Percentiles rank a stretch among this genome's conserved stretches.
Conservation (phyloP, 345 rosid genomes). For the Geranium brycei region DNA sequence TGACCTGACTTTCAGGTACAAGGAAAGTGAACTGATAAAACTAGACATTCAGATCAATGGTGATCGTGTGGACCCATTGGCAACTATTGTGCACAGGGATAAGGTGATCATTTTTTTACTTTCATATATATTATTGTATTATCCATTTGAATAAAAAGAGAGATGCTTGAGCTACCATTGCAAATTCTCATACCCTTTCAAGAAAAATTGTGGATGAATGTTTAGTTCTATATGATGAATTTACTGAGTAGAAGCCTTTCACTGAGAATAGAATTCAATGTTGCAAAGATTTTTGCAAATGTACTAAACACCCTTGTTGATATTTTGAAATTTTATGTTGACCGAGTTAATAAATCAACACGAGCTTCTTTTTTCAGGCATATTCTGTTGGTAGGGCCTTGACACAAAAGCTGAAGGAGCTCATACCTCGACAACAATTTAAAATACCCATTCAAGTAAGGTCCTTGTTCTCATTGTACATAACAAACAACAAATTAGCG, state of each 20-base stretch:
- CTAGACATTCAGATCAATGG: conserved; percentile 87
- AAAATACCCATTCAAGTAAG: conserved; percentile 95
- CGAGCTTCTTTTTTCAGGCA: conserved; percentile 46
- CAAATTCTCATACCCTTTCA: neutral
- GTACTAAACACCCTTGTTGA: too few relatives aligned
- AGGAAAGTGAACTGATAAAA: conserved; percentile 67
- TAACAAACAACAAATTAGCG: neutral
- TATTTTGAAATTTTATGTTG: too few relatives aligned
- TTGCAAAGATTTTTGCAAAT: too few relatives aligned
- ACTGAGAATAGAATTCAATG: too few relatives aligned
- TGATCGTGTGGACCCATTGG: conserved; percentile 74
- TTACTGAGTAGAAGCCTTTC: too few relatives aligned
- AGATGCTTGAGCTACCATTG: neutral
- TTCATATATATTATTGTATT: neutral
- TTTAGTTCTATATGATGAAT: too few relatives aligned
- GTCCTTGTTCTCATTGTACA: neutral
- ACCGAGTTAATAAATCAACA: too few relatives aligned
- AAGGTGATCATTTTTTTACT: conserved; percentile 34
- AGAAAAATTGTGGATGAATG: neutral
- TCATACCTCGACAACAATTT: conserved; percentile 96
- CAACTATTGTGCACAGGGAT: conserved; percentile 88
- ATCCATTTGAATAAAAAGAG: neutral
- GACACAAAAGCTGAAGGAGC: conserved; percentile 91
- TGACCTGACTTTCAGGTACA: conserved; percentile 40
- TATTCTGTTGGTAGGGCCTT: conserved; percentile 89